A percentile compares a stretch with the other conserved stretches of the same genome.
Conservation (phyloP, 768 basidiomycete species). For the Podaxis sp. region DNA sequence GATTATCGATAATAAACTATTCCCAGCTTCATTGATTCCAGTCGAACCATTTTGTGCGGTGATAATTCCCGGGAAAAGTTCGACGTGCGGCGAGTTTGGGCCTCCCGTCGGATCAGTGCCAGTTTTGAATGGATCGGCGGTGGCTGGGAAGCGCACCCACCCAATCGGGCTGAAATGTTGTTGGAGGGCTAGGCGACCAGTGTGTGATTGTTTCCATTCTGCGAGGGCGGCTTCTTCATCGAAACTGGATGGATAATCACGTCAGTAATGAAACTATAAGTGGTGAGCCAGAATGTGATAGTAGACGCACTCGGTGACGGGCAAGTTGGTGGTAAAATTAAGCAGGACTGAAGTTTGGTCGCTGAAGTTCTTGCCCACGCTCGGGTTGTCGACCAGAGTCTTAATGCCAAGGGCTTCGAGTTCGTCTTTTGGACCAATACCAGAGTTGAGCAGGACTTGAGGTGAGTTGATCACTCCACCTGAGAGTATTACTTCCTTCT, state of each 20-base stretch:
- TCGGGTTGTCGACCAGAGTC: slow-evolving; percentile 18
- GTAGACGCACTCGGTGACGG: not conserved
- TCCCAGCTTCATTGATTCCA: not conserved
- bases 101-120: not conserved
- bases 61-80: not conserved
- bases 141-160: not conserved
- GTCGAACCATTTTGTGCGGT: not conserved
- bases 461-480: slow-evolving; percentile 31
- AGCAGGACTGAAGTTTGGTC: slow-evolving; percentile 13
- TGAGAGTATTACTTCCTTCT: slow-evolving; percentile 30
- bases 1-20: not conserved
- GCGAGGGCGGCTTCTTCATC: not conserved
- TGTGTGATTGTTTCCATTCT: not conserved
- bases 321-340: not conserved
- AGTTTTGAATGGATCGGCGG: not conserved
- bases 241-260: not conserved
- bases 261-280: not conserved
- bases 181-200: not conserved
- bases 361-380: slow-evolving; percentile 19
- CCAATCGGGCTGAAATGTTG: not conserved
- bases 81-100: not conserved
- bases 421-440: slow-evolving; percentile 21
- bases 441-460: slow-evolving; percentile 22
- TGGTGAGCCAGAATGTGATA: not conserved
- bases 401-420: slow-evolving; percentile 13